Evolutionary conservation across 495 filamentous ascomycete species (phyloP), one percentile per base, ranked within the genome.

Genomic region (Penicillium nucicola): DNA sequence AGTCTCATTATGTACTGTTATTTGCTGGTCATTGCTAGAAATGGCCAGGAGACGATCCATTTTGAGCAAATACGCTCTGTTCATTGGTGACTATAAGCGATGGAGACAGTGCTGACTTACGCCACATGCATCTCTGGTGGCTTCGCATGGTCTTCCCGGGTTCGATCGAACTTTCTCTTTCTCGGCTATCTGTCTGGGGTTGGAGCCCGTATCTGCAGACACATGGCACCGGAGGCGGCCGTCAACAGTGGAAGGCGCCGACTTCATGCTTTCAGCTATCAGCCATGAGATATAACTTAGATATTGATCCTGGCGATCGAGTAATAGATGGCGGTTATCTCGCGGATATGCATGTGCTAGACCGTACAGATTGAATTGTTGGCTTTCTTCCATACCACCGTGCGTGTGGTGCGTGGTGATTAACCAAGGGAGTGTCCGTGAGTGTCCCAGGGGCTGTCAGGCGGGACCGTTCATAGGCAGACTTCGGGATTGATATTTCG

Each of bases 191-290:
- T 48, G 12, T 45, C 43, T 25, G 36, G 15, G 35, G 30, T 48
- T 41, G n/a, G n/a, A n/a, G n/a, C n/a, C n/a, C n/a, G n/a, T 48
- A 48, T 48, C 45, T 48, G 11, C 25, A 9, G 5, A 33, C 25
- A 40, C 41, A 13, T 31, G 23, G 14, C 22, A 37, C 32, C 46
- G 46, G 46, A 48, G 46, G 13, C 18, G 22, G 46, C 46, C 46
- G 46, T 48, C 14, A 1, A 36, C 10, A 45, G 11, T 30, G 17
- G 46, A 22, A 48, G 36, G 33, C 46, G 31, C 46, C 46, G 46
- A 48, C 18, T n/a, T 22, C 31, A 38, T 19, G 22, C 1, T 22
- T 22, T 31, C 12, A 19, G 18, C 17, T 48, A 48, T 48, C 46
- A 48, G 17, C 5, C 25, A 2, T 28, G 6, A 23, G 30, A 34